Percentiles rank a stretch among this genome's conserved stretches.
phyloP scores from a whole-genome alignment of 164 flowering plant species.

The Piper longum region DNA sequence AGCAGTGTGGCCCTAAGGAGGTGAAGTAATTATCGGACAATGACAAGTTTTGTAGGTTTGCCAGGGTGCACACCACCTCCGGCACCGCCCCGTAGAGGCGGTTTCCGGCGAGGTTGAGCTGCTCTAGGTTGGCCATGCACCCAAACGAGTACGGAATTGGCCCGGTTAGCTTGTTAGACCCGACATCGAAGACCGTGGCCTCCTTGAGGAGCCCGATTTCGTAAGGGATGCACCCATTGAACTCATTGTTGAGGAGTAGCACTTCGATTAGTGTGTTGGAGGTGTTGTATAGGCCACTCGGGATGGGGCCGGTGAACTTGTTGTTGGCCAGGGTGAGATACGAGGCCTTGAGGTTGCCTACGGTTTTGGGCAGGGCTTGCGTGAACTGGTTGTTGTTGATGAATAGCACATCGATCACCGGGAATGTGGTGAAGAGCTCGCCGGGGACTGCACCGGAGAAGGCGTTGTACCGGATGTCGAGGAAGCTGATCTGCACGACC shows the following conservation, averaged over 20 bases:
- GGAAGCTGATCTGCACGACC: conserved; percentile 12
- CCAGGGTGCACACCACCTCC: conserved; percentile 35
- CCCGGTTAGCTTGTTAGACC: conserved; percentile 34
- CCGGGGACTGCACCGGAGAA: conserved; percentile 26
- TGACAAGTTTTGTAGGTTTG: conserved; percentile 9
- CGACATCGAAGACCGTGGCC: conserved; percentile 32
- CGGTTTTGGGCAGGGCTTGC: conserved; percentile 19
- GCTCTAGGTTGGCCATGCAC: conserved; percentile 26
- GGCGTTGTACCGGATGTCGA: conserved; percentile 33
- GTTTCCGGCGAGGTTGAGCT: conserved; percentile 31
- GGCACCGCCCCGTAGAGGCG: conserved; percentile 35
- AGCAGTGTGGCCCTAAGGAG: conserved; percentile 6
- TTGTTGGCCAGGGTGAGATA: conserved; percentile 44
- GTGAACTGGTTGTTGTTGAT: conserved; percentile 39
- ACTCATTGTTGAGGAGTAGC: conserved; percentile 31
- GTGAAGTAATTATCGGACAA: conserved; percentile 11
- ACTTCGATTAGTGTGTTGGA: conserved; percentile 22
- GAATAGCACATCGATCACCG: conserved; percentile 24
- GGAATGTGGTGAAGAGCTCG: conserved; percentile 12
- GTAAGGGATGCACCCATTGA: conserved; percentile 44
- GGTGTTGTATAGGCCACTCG: conserved; percentile 20
- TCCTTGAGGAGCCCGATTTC: conserved; percentile 36
- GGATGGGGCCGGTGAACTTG: conserved; percentile 31
- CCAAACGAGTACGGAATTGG: conserved; percentile 41
- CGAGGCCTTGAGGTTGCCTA: conserved; percentile 16